Evolutionary conservation across 2,329 filamentous ascomycete species (phyloP), one percentile per base, ranked within the genome.

Genomic region (Colletotrichum tropicicola): DNA sequence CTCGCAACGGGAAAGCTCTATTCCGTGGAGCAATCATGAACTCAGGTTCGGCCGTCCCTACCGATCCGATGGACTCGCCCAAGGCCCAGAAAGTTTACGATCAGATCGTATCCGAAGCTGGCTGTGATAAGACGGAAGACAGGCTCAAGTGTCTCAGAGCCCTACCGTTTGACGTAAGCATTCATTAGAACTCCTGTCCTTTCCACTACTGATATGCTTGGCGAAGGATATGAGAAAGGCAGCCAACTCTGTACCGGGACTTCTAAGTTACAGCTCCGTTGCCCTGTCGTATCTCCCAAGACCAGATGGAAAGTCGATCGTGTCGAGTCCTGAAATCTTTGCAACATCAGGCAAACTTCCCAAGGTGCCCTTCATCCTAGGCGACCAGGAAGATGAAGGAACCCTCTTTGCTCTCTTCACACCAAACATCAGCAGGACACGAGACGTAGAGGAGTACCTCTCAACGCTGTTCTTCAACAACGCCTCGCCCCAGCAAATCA

Each of bases 21-120:
- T 92, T 92, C 79, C 82, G 86, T 15, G 89, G 79, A 2, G 88
- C 78, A 4, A 91, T 92, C 68, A 91, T 91, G 89, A 83, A 86
- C 74, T 87, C 83, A 1, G 87, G 87, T 0, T 82, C 78, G 19
- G 73, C 84, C 4, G 72, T 83, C 2, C 85, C 86, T 0, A 78
- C 83, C 0, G 82, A 84, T 27, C 78, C 82, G 0, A 82, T 89
- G 0, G 86, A 89, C 65, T 81, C 82, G 2, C 73, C 76, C 1
- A 88, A 89, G 70, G 85, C 82, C 0, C 87, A 91, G 70, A 76
- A 72, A 0, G 77, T 80, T 1, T 90, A 88, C 70, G 78, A 90
- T 67, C 73, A 77, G 1, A 78, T 90, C 1, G 80, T 85, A 10
- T 66, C 74, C 0, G 77, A 79, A 23, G 83, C 84, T 0, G 85